Conservation (phyloP, 495 filamentous ascomycete species). For the Penicillium roqueforti region DNA sequence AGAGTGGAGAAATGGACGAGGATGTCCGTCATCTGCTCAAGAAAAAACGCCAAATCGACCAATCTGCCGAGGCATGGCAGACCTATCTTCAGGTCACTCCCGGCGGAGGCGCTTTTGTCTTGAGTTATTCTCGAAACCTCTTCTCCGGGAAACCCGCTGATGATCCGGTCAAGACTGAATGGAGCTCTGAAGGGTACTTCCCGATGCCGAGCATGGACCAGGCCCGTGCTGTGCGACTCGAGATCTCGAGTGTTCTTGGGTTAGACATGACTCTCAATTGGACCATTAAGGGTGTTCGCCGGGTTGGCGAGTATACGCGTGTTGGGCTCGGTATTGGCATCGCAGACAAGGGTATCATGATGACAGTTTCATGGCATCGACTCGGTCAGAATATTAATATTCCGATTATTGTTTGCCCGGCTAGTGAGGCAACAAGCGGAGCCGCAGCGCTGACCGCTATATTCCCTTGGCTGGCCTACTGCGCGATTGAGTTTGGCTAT, state of each 20-base stretch:
- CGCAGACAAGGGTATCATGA: conserved; percentile 30
- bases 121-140: conserved; percentile 40
- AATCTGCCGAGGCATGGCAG: conserved; percentile 35
- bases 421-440: conserved; percentile 33
- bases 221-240: conserved; percentile 36
- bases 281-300: conserved; percentile 36
- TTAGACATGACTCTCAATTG: conserved; percentile 30
- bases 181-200: conserved; percentile 42
- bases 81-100: conserved; percentile 28
- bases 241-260: conserved; percentile 21
- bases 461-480: conserved; percentile 47
- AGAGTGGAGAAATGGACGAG: conserved; percentile 19
- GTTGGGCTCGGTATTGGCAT: conserved; percentile 41
- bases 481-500: conserved; percentile 47
- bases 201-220: conserved; percentile 28
- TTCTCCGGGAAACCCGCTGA: conserved; percentile 37
- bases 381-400: conserved; percentile 41
- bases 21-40: conserved; percentile 9
- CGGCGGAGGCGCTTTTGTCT: conserved; percentile 20
- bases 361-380: conserved; percentile 40
- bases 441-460: conserved; percentile 39
- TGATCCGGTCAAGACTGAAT: conserved; percentile 35
- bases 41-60: conserved; percentile 22
- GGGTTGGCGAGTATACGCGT: conserved; percentile 36
- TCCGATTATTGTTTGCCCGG: conserved; percentile 38